Base-by-base conservation (phyloP, 1,139 yeast species). In the Sugiyamaella japonica region DNA sequence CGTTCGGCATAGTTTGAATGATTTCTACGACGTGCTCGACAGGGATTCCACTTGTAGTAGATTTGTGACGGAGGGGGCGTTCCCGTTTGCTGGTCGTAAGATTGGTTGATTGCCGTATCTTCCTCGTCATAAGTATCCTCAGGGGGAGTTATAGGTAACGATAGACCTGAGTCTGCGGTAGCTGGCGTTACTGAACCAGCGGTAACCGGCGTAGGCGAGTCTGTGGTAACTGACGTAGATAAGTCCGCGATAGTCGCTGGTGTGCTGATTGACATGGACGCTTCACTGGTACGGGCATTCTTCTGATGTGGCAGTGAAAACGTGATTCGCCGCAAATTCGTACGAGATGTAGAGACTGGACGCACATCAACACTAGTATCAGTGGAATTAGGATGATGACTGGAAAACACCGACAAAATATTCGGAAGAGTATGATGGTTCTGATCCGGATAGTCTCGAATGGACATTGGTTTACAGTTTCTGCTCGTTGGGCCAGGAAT, bases 1-100 rank as follows among this genome's bases (percentile, higher is more conserved):
- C 72, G 60, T 31, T 62, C 58, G 10, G 72, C 70, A 53, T 69
- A 69, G 34, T 69, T 63, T 45, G 66, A 52, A 31, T 59, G 57
- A 29, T 63, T 57, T 25, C 56, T 52, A 17, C 62, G 56, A 7
- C 64, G 57, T 13, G 60, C 61, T n/a, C 57, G 49, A 17, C 64
- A 60, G 5, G 71, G 71, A 25, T 59, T 59, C 71, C 71, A 68
- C 42, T 66, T 66, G 12, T 38, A 39, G 46, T 51, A 43, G 40
- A 50, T 50, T 16, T 52, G 44, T 8, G 53, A 40, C 7, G 48
- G 48, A 16, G 40, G 20, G 8, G 20, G 45, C 2, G 34, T 25
- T 6, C 23, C n/a, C 3, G 49, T 16, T 5, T 13, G 34, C 29
- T 46, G 42, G 13, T 15, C 37, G 48, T 41, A 36, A 29, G 52